Evolutionary conservation across 352 stramenopile species (phyloP).

Genomic region (Phytophthora citricola): DNA sequence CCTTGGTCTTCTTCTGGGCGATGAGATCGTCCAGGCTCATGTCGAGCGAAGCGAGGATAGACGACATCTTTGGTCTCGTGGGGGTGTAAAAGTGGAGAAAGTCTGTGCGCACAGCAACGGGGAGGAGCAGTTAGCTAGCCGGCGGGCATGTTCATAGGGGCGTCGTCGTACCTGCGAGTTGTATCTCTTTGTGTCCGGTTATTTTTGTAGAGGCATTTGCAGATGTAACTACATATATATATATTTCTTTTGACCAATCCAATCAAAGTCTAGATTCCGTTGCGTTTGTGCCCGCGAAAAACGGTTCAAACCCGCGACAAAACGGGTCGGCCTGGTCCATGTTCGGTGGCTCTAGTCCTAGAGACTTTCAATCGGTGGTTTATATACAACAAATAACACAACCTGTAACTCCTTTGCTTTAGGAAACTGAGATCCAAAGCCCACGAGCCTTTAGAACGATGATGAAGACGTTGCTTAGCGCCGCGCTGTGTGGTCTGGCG

Average conservation of each 20-base stretch:
- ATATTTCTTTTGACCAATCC: too few species aligned
- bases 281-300: constrained; percentile 5
- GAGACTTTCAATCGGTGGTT: not conserved
- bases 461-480: constrained; percentile 43
- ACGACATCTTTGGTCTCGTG: constrained; percentile 57
- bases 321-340: not conserved
- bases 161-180: constrained; percentile 22
- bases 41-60: constrained; percentile 81
- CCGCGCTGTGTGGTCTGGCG: constrained; percentile 36
- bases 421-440: constrained; percentile 30
- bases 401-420: too few species aligned
- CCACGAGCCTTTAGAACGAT: constrained; percentile 13
- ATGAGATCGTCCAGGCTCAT: constrained; percentile 90
- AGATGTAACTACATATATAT: too few species aligned
- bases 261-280: too few species aligned
- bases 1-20: constrained; percentile 73
- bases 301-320: not conserved
- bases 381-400: too few species aligned
- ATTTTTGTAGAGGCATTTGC: too few species aligned
- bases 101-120: constrained; percentile 2
- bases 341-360: not conserved
- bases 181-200: too few species aligned
- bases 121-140: constrained; percentile 1
- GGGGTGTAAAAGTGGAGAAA: constrained; percentile 1
- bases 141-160: too few species aligned